These are phyloP conservation scores for Vicia villosa DNA, from an alignment of 306 rosid species.

Conservation along the genomic window DNA sequence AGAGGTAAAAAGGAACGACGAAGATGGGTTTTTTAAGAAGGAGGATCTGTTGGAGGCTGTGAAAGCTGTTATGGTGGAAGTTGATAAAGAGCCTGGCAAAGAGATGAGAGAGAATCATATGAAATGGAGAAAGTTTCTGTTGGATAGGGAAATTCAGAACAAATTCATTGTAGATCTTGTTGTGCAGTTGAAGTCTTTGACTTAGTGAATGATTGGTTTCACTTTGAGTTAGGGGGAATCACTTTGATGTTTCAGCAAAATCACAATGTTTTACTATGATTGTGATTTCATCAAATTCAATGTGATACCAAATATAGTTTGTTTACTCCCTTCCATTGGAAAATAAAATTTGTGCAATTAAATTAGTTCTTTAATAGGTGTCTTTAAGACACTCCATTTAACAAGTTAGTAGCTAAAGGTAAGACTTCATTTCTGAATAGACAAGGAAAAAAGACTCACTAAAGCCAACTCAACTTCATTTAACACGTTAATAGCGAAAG, in stretches of 20 bases:
- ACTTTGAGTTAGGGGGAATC: background rate
- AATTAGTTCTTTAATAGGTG: no score
- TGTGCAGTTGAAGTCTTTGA: constrained; percentile 26
- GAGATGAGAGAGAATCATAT: constrained; percentile 41
- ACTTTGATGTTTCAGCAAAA: background rate
- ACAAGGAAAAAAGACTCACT: no score
- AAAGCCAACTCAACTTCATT: no score
- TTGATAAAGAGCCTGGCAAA: constrained; percentile 41
- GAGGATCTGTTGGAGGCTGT: constrained; percentile 44
- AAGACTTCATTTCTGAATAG: no score
- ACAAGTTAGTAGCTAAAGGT: no score
- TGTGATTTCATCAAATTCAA: background rate
- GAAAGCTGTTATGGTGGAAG: constrained; percentile 42
- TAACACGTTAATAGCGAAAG: no score
- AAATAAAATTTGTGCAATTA: background rate
- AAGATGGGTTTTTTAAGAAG: constrained; percentile 50
- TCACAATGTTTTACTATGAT: background rate
- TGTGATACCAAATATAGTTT: background rate
- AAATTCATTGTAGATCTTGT: constrained; percentile 43
- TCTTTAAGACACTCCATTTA: no score
- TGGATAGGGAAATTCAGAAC: constrained; percentile 37
- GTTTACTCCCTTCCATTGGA: background rate
- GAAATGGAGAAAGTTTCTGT: constrained; percentile 46
- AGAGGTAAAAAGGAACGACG: constrained; percentile 48
- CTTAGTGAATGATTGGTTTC: background rate